Evolutionary conservation across 345 rosid genomes (phyloP), one percentile per base, ranked within the genome.

Genomic region (Lumnitzera racemosa): DNA sequence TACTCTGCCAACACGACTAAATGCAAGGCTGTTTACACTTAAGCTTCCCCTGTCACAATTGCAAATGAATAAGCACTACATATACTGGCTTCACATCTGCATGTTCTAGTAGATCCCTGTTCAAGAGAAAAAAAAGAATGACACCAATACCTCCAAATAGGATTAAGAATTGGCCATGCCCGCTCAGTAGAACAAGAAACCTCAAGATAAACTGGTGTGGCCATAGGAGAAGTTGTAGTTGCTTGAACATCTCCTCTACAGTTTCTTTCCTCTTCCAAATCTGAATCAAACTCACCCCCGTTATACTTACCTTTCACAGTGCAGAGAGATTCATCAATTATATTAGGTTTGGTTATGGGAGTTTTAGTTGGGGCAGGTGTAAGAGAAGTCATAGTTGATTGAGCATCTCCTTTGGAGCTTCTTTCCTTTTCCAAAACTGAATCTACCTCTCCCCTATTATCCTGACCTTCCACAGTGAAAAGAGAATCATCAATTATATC

Each of bases 81-180:
- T 13, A 16, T 52, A 12, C 15, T 20, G 11, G 13, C 56, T 46
- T 49, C 55, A 11, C 24, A 36, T 57, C 43, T 58, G 12, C 51
- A 49, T 36, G 43, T 36, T 51, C 31, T 17, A 55, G 20, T 58
- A 51, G n/a, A 12, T 54, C 29, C 12, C 12, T 15, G 49, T 49
- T 55, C 27, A 47, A 17, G 20, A 54, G 60, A 36, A 50, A 15
- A 71, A 71, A 48, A 58, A 17, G 50, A 2, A 60, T 11, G 43
- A 23, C 36, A 23, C 5, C 0, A 63, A 69, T 74, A 87, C 97
- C 84, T 80, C 97, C 97, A 88, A 57, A 71, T 60, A 3, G 88
- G 83, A 57, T 60, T 56, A 20, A 59, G n/a, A 52, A 74, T 69
- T 43, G 96, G 96, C 69, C 55, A 81, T 13, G 88, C 88, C 68